Evolutionary conservation across 176 grass and related monocot genomes (phyloP), one percentile per base, ranked within the genome.

Genomic region (Oryza glaberrima): DNA sequence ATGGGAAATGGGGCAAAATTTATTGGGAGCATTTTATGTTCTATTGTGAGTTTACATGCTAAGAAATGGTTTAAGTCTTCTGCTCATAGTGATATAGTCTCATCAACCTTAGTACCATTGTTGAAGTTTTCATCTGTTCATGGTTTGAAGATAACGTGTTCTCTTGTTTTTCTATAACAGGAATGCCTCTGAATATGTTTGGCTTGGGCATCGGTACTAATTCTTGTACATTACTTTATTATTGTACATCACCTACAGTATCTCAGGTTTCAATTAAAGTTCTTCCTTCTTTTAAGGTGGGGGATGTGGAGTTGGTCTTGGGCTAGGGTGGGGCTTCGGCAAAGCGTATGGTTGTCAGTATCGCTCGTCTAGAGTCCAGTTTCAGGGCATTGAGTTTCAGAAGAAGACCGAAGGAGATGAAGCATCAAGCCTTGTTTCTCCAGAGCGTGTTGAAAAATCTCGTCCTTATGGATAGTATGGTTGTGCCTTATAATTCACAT

Each of bases 291-390:
- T 65, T 30, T 88, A 82, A 96, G 97, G 94, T 64, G 97, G 94
- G 60, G 94, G 94, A 26, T 99, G 94, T 16, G 94, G 94, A 76
- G 88, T 94, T 28, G 97, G 97, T 46, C 61, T 96, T 77, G 97
- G 94, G 10, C 72, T 99, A 60, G 94, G 97, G 72, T 99, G 94
- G 94, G 97, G 97, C 85, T 99, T 99, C 6, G 90, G 94, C 65
- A 96, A 78, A 67, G 97, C 88, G 88, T 92, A 86, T 88, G 97
- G 94, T 67, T 99, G 97, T 76, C 92, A 92, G 70, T 96, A 96
- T 78, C 74, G 88, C 85, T 91, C 86, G 89, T 99, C 97, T 26
- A 94, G 89, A 81, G 91, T 99, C 75, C 82, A 83, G 76, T 96
- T 96, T 88, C 90, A 96, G 67, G 97, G 92, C 54, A 86, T 92